Conservation (phyloP, 2,329 filamentous ascomycete species). For the Fusarium protoensiforme region DNA sequence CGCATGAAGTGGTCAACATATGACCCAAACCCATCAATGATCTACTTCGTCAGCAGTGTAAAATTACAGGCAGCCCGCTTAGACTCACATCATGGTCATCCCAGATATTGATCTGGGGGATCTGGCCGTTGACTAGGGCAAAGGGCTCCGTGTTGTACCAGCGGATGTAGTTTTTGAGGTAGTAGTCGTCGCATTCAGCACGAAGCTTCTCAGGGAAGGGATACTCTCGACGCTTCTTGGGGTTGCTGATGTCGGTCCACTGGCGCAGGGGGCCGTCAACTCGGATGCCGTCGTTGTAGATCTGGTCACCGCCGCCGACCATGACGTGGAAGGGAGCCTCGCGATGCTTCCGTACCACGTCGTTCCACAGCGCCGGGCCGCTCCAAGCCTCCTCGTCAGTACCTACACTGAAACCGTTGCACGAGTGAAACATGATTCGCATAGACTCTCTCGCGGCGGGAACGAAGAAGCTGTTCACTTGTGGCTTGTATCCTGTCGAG, state of each 20-base stretch:
- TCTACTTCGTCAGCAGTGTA: constrained; percentile 63
- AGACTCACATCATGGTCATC: constrained; percentile 85
- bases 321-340: constrained; percentile 93
- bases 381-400: constrained; percentile 88
- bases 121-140: constrained; percentile 86
- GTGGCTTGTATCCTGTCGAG: constrained; percentile 65
- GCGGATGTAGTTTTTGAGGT: constrained; percentile 87
- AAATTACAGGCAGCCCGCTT: background rate
- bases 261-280: constrained; percentile 82
- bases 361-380: constrained; percentile 94
- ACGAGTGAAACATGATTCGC: constrained; percentile 99
- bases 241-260: constrained; percentile 88
- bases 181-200: constrained; percentile 88
- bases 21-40: constrained; percentile 92
- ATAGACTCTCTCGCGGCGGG: constrained; percentile 87
- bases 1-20: constrained; percentile 96
- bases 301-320: constrained; percentile 92
- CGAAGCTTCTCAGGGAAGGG: constrained; percentile 84
- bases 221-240: constrained; percentile 81
- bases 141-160: constrained; percentile 89
- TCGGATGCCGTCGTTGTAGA: constrained; percentile 94
- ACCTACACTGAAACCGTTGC: constrained; percentile 93
- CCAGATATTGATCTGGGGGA: constrained; percentile 97
- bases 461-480: constrained; percentile 81
- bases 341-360: constrained; percentile 85